Evolutionary conservation across 2,329 filamentous ascomycete species (phyloP), one percentile per base, ranked within the genome.

Genomic region (Amylocarpus encephaloides): DNA sequence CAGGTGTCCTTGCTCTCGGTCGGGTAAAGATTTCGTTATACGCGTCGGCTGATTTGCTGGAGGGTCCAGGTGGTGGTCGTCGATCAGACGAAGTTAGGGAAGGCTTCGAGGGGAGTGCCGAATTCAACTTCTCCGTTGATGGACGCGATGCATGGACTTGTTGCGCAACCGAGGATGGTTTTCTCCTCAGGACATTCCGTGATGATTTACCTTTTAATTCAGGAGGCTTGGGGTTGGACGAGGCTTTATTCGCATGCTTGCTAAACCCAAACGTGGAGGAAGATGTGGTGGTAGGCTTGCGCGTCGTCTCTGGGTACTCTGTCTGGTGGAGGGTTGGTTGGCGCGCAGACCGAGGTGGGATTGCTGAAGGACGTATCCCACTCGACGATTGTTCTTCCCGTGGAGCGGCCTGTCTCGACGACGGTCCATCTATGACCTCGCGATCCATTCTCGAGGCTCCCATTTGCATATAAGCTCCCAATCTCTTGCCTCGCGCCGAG

Each of bases 151-250:
- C 39, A 34, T 38, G 50, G 5, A 63, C 54, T 18, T 74, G 69
- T 49, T 70, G 68, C 1, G 73, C 66, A 35, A 75, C 62, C 10
- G 70, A 71, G 12, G 76, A 74, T 49, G 72, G 71, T 61, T 79
- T 80, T 57, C 73, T 72, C 56, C 73, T 69, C 43, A 79, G 62
- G 7, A 73, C 68, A 59, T 73, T 74, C 36, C 71, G 71, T 22
- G 63, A 62, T n/a, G 59, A 53, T 36, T 66, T 65, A 32, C 48
- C 56, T 33, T 54, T 62, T 32, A 63, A 43, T 48, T 61, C 53
- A 7, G 54, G 55, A 18, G 47, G 35, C 9, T 39, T 32, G 18
- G 51, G 48, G 29, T 26, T 45, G 16, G 53, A 33, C 7, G 43
- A 26, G n/a, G 49, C 22, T 44, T 53, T 58, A 15, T 40, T 52